Conservation (phyloP, 805 yeast genomes). For the Candida tibetensis region DNA sequence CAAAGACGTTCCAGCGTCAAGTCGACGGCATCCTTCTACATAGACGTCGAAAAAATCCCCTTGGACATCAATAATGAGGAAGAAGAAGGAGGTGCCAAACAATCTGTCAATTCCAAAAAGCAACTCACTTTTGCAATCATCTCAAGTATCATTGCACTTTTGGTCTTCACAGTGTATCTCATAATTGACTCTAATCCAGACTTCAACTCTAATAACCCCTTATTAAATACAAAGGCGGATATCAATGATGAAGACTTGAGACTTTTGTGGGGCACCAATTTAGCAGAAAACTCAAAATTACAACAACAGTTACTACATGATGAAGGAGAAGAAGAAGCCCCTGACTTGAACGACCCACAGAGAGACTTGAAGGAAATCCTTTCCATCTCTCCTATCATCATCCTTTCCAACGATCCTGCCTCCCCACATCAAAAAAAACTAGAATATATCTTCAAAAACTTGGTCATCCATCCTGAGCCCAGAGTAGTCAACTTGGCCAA, state of each 20-base stretch:
- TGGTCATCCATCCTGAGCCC: slow-evolving; percentile 34
- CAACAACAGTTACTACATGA: background rate
- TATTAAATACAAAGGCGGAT: slow-evolving; percentile 3
- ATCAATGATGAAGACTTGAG: slow-evolving; percentile 1
- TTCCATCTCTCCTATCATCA: slow-evolving; percentile 27
- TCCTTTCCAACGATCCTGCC: slow-evolving; percentile 24
- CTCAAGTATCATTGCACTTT: background rate
- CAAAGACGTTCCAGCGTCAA: slow-evolving; percentile 7
- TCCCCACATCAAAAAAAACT: slow-evolving; percentile 11
- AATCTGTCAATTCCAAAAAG: background rate
- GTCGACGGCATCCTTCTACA: slow-evolving; percentile 8
- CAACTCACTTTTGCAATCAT: background rate
- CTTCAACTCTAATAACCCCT: slow-evolving; percentile 3
- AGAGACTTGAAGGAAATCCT: slow-evolving; percentile 31
- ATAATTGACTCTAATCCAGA: background rate
- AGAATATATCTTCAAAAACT: slow-evolving; percentile 17
- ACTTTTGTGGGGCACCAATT: slow-evolving; percentile 1
- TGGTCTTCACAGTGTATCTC: background rate
- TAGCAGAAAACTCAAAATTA: background rate
- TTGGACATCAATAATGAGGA: slow-evolving; percentile 2
- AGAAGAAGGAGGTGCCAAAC: background rate
- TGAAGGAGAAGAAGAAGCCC: background rate
- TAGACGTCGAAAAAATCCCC: slow-evolving; percentile 9
- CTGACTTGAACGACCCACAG: slow-evolving; percentile 8
- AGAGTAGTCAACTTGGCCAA: slow-evolving; percentile 26